A percentile compares a stretch with the other conserved stretches of the same genome.
phyloP scores from a whole-genome alignment of 163 green algal genomes.

The Scenedesmus sp. region DNA sequence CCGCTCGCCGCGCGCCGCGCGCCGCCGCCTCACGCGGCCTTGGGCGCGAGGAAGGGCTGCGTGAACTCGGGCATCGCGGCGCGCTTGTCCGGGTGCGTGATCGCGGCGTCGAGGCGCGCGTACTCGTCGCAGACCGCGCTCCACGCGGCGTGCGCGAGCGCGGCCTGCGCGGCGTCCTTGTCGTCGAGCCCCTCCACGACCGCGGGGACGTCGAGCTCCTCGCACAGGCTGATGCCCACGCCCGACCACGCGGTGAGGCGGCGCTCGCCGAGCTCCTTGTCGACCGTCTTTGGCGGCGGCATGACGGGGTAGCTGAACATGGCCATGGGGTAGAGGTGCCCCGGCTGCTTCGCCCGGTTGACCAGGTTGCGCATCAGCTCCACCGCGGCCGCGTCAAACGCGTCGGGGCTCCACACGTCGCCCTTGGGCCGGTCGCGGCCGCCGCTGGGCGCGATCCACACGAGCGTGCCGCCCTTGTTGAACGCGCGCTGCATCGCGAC shows the following conservation, averaged over 20 bases:
- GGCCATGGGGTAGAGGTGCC: slow-evolving; percentile 88
- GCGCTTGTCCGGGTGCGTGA: slow-evolving; percentile 57
- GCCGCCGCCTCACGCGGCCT: background rate
- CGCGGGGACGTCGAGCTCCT: slow-evolving; percentile 77
- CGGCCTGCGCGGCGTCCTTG: slow-evolving; percentile 64
- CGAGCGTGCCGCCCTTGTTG: slow-evolving; percentile 74
- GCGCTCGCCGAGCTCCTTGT: slow-evolving; percentile 60
- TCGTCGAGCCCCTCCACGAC: slow-evolving; percentile 61
- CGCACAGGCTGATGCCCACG: slow-evolving; percentile 81
- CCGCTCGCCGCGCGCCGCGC: too few relatives aligned
- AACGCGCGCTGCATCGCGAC: slow-evolving; percentile 83
- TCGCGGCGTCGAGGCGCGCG: slow-evolving; percentile 58
- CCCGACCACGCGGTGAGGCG: slow-evolving; percentile 67
- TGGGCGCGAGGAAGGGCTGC: slow-evolving; percentile 32
- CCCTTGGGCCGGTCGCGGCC: slow-evolving; percentile 87
- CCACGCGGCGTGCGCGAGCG: slow-evolving; percentile 65
- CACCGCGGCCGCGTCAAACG: slow-evolving; percentile 87
- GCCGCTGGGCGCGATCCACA: slow-evolving; percentile 97
- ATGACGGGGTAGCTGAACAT: slow-evolving; percentile 91
- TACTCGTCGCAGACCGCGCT: slow-evolving; percentile 64
- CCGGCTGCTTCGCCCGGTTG: slow-evolving; percentile 72
- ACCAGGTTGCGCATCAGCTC: slow-evolving; percentile 93
- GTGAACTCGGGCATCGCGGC: slow-evolving; percentile 2
- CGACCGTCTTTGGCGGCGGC: slow-evolving; percentile 79
- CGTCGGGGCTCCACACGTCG: slow-evolving; percentile 67